Evolutionary conservation across 306 rosid species (phyloP).

Genomic region (Lotus japonicus): DNA sequence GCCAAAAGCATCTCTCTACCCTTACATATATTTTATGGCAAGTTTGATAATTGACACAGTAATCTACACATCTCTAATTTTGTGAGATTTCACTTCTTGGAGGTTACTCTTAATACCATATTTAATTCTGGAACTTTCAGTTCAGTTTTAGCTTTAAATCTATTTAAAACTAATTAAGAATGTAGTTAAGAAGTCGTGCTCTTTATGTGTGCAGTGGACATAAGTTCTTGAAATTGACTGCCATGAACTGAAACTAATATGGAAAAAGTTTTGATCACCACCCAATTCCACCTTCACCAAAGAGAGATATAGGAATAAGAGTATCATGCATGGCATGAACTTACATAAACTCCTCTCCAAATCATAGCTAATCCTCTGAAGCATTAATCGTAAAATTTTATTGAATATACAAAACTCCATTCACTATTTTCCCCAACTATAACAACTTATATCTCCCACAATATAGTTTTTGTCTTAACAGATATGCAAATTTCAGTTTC

Average conservation of each 20-base stretch:
- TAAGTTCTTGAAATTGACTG: too few relatives aligned
- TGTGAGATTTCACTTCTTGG: background rate
- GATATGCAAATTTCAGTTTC: background rate
- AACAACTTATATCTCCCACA: too few relatives aligned
- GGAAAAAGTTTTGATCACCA: too few relatives aligned
- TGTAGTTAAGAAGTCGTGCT: background rate
- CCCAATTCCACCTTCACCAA: too few relatives aligned
- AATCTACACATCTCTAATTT: background rate
- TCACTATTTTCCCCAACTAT: background rate
- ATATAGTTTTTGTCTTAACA: too few relatives aligned
- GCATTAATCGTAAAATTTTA: background rate
- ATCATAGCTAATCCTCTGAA: too few relatives aligned
- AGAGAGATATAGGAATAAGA: too few relatives aligned
- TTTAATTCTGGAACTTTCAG: background rate
- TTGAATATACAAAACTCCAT: background rate
- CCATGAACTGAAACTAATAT: too few relatives aligned
- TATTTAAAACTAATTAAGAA: too few relatives aligned
- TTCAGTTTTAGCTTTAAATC: background rate
- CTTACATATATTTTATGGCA: conserved; percentile 35
- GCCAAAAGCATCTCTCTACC: conserved; percentile 34
- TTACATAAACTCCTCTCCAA: too few relatives aligned
- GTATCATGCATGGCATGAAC: too few relatives aligned
- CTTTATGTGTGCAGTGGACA: background rate
- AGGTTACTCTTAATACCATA: background rate
- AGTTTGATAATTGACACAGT: too few relatives aligned